Evolutionary conservation across 129 eudicot genomes (phyloP).

Genomic region (Escallonia rubra): DNA sequence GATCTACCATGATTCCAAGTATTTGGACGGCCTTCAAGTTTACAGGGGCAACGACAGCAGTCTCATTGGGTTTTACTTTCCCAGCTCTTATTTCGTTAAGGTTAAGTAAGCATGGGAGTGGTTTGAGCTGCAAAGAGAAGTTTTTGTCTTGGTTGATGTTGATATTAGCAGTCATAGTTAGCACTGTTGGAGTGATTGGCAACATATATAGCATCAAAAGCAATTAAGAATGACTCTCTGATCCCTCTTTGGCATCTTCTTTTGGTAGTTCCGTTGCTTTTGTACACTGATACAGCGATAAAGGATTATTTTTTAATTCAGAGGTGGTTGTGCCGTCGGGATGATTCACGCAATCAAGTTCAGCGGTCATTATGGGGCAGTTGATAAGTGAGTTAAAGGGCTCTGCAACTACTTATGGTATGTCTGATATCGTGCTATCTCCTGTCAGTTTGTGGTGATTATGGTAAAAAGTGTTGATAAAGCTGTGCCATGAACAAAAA

Average conservation of each 20-base stretch:
- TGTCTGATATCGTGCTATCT: too few species aligned
- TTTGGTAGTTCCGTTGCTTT: slow-evolving; percentile 8
- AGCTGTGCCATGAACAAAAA: not conserved
- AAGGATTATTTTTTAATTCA: not conserved
- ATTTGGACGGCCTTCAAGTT: slow-evolving; percentile 98
- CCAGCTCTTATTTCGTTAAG: slow-evolving; percentile 84
- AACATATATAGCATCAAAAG: slow-evolving; percentile 63
- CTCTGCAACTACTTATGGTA: too few species aligned
- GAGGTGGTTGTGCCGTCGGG: slow-evolving; percentile 1
- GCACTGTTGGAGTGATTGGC: slow-evolving; percentile 74
- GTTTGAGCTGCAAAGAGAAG: slow-evolving; percentile 55
- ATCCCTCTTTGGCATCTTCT: slow-evolving; percentile 4
- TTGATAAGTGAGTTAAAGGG: too few species aligned
- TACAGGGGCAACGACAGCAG: slow-evolving; percentile 98
- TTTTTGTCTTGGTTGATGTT: slow-evolving; percentile 75
- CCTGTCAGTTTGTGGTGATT: not conserved
- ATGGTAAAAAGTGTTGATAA: not conserved
- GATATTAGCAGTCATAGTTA: slow-evolving; percentile 65
- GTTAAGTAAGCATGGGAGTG: slow-evolving; percentile 56
- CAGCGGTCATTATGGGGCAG: too few species aligned
- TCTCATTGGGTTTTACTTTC: slow-evolving; percentile 84
- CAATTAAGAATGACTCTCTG: slow-evolving; percentile 33
- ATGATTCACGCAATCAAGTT: not conserved
- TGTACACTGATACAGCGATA: not conserved
- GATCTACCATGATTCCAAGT: slow-evolving; percentile 85